Evolutionary conservation across 352 stramenopile species (phyloP), one percentile per base, ranked within the genome.

Genomic region (Phytophthora hibernalis): DNA sequence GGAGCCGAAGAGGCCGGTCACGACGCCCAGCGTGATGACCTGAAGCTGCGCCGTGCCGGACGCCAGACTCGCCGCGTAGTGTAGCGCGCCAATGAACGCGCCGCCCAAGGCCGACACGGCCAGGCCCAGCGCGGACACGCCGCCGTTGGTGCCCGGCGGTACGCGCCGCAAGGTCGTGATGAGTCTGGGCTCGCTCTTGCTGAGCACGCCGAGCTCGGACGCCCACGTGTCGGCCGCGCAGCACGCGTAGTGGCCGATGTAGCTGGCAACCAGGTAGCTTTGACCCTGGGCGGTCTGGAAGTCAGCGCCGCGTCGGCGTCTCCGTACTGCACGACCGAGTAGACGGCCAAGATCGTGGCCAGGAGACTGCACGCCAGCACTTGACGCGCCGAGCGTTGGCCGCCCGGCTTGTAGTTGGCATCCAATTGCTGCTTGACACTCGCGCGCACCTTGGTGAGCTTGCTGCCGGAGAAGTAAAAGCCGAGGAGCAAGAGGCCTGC

Each of bases 171-270:
- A 55, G 35, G 79, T 87, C 40, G 93, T 98, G 59, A 99, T 89
- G 33, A 98, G 79, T 37, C 94, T 61, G 1, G 96, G 96, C 16
- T 71, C 49, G 47, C 67, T 79, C 42, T 75, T 76, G 47, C 83
- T 91, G 1, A 98, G 76, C 26, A 98, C 96, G 8, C 96, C 96
- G 7, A 99, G 76, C 71, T 99, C 96, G 1, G 91, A 98, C n/a
- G 95, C 93, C 84, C 96, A 97, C 15, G 96, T 98, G 73, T 99
- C 96, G 0, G 87, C 95, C 8, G 94, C 79, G 50, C 89, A 98
- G 42, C 90, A 98, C 4, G 95, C 93, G 70, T 98, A 98, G 70
- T 98, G 95, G 11, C 91, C 91, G 12, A 98, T 83, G 66, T 96
- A 96, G 31, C 78, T 90, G 59, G 84, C 70, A 28, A 95, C 53